phyloP scores from a whole-genome alignment of 129 eudicot genomes.

The Heracleum sosnowskyi region DNA sequence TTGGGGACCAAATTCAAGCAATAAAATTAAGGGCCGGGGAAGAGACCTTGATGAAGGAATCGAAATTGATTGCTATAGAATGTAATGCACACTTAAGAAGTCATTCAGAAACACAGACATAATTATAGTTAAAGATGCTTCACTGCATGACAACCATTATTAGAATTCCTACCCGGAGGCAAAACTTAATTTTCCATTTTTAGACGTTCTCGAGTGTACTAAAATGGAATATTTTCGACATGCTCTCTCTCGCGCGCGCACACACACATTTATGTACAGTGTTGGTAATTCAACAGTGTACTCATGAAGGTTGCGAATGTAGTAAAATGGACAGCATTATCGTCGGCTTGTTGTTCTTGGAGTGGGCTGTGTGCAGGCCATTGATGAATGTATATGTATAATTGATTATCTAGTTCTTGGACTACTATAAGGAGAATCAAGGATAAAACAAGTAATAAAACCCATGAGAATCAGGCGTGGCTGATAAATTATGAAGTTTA shows the following conservation, averaged over 20 bases:
- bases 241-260: not conserved
- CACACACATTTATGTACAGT: no score
- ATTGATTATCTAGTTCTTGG: not conserved
- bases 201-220: constrained; percentile 24
- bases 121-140: constrained; percentile 17
- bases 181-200: constrained; percentile 22
- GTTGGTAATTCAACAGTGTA: not conserved
- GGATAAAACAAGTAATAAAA: not conserved
- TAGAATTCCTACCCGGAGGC: constrained; percentile 31
- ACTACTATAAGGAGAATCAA: not conserved
- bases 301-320: not conserved
- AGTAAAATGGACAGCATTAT: constrained; percentile 13
- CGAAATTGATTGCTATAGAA: not conserved
- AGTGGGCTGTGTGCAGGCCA: constrained; percentile 6
- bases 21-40: not conserved
- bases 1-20: not conserved
- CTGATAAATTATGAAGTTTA: constrained; percentile 24
- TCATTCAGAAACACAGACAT: constrained; percentile 26
- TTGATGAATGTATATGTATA: not conserved
- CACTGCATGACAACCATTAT: constrained; percentile 38
- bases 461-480: constrained; percentile 27
- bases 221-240: not conserved
- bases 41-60: not conserved
- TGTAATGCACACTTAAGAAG: constrained; percentile 3
- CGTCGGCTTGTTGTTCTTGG: not conserved